Base-by-base conservation (phyloP, 768 basidiomycete genomes). In the Lactarius deliciosus region DNA sequence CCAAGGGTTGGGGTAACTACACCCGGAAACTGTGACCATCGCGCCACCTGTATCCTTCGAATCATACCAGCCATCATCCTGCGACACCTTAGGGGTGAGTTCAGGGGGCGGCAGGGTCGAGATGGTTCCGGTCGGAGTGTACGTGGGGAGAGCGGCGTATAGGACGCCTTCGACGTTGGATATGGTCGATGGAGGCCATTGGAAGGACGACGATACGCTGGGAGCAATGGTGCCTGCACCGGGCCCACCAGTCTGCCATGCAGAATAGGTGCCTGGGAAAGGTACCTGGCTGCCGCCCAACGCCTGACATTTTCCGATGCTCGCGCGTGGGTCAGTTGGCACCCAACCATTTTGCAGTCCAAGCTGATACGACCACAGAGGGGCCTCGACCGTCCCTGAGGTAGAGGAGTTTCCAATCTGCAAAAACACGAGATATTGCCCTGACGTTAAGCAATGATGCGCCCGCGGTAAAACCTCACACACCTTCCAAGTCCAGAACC, bases 401-500 rank as follows among this genome's bases (percentile, higher is more conserved):
- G 78, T 73, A 41, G 82, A 79, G 2, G 85, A 86, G 69, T 83
- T 83, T 61, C 87, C 89, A 60, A 91, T 83, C 81, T 81, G 69
- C n/a, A 34, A 45, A 38, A 30, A 34, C 53, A 68, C 15, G 47
- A 45, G 55, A 70, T 59, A 57, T 45, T 67, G 20, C 30, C 64
- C 58, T 50, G 53, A 54, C 43, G 55, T 57, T 47, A 64, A 62
- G 41, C 32, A 53, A 18, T 38, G 50, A 1, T 10, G 55, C 55
- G 41, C 47, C 32, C 6, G 36, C 54, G 10, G 34, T 3, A 60
- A 18, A n/a, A 15, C n/a, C 22, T 25, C 11, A 68, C 72, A 41
- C 54, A 82, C 82, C 82, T 88, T 90, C 90, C 89, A 90, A 9
- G 87, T 90, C 90, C 89, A 91, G 81, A 83, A 91, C 77, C 87